Base-by-base conservation (phyloP, 2,329 filamentous ascomycete genomes). In the Monosporascus sp. region DNA sequence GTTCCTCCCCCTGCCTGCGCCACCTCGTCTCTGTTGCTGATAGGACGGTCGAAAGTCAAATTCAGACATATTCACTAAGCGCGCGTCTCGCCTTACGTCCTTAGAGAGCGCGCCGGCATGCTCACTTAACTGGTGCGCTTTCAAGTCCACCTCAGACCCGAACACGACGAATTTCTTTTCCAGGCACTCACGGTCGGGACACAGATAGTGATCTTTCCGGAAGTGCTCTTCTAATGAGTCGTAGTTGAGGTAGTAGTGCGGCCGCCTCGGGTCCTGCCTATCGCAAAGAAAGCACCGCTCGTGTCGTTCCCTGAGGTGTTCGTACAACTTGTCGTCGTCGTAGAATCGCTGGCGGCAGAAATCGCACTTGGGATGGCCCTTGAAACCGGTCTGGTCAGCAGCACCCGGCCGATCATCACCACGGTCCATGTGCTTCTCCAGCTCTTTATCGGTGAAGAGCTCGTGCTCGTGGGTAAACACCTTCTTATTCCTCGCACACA, bases 101-200 rank as follows among this genome's bases (percentile, higher is more conserved):
- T 96, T 97, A 8, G 91, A 90, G 24, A 95, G 70, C 0, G 86
- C 83, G 61, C 86, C 84, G 0, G 86, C 90, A 67, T 99, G 94
- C 51, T 86, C 82, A 62, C 88, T 87, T 9, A 99, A 73, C 68
- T 96, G 90, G 72, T 99, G 94, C 3, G 88, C 94, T 69, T 97
- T 96, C 47, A 99, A 74, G 65, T 99, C 94, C 78, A 99, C 86
- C 65, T 97, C 90, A 0, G 91, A 92, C 52, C 91, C 90, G 62
- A 99, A 99, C 1, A 97, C 94, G 31, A 97, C 88, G 67, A 97
- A 97, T 68, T 97, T 97, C 81, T 96, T 96, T 63, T 97, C 94
- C 65, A 94, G 69, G 65, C 94, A 99, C 66, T 96, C 92, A 51
- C 81, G 79, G 63, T 99, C 91, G 7, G 82, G 71, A 66, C 94